Evolutionary conservation across 1,139 yeast species (phyloP).

Genomic region (Pichia sp.): DNA sequence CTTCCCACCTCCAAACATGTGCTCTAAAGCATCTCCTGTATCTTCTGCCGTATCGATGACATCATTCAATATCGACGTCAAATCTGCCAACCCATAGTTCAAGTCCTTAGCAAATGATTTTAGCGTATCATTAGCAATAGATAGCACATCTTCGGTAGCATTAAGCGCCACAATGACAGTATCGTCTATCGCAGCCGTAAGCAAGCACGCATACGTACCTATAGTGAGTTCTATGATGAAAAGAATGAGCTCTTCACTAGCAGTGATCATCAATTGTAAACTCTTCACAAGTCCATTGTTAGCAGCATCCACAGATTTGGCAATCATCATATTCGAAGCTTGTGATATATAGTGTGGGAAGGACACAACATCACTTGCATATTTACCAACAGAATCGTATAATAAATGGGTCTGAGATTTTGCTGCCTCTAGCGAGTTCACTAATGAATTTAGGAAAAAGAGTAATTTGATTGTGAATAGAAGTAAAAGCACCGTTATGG

Average conservation of each 20-base stretch:
- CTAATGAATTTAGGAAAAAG: conserved; percentile 40
- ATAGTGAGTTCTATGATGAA: conserved; percentile 66
- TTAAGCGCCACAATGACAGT: conserved; percentile 68
- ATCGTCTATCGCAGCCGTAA: conserved; percentile 67
- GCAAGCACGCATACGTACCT: conserved; percentile 81
- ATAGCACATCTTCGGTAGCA: conserved; percentile 56
- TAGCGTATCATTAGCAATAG: conserved; percentile 55
- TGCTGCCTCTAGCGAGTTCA: conserved; percentile 32
- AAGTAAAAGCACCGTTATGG: conserved; percentile 40
- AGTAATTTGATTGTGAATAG: conserved; percentile 43
- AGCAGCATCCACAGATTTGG: conserved; percentile 38
- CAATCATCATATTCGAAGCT: conserved; percentile 46
- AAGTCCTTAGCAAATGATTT: conserved; percentile 48
- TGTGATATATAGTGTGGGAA: conserved; percentile 52
- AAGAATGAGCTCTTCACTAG: conserved; percentile 50
- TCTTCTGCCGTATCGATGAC: conserved; percentile 32
- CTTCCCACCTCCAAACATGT: conserved; percentile 49
- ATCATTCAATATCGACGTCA: conserved; percentile 47
- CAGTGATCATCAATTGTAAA: conserved; percentile 40
- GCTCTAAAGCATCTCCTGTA: conserved; percentile 38
- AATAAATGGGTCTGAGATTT: conserved; percentile 30
- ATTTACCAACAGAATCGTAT: conserved; percentile 41
- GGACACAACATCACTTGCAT: conserved; percentile 36
- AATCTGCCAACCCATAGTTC: conserved; percentile 52
- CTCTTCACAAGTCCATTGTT: conserved; percentile 37